Evolutionary conservation across 768 basidiomycete species (phyloP).

Genomic region (Lentinula detonsa): DNA sequence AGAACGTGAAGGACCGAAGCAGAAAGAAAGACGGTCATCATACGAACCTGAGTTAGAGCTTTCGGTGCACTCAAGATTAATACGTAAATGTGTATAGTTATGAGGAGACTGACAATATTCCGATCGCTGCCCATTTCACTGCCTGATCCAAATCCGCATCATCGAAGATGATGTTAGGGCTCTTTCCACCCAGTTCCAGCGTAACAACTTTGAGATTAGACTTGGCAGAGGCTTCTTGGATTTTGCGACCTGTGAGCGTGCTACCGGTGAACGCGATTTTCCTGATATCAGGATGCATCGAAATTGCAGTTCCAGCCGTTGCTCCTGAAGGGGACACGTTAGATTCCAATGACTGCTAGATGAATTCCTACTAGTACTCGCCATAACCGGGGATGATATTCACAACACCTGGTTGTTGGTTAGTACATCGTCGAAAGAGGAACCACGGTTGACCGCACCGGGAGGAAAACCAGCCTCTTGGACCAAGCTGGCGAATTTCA

Average conservation of each 20-base stretch:
- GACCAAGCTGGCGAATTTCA: constrained; percentile 37
- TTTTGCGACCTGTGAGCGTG: constrained; percentile 55
- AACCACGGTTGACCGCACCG: constrained; percentile 55
- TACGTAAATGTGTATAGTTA: not conserved
- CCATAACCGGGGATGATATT: constrained; percentile 9
- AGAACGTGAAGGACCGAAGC: constrained; percentile 8
- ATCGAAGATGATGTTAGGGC: constrained; percentile 54
- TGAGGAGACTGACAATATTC: constrained; percentile 42
- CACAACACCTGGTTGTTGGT: not conserved
- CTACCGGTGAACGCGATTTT: constrained; percentile 74
- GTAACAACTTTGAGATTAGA: constrained; percentile 67
- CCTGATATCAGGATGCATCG: constrained; percentile 47
- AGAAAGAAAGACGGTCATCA: not conserved
- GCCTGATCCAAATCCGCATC: constrained; percentile 56
- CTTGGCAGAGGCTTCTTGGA: constrained; percentile 61
- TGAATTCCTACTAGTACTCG: not conserved
- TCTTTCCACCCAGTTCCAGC: constrained; percentile 74
- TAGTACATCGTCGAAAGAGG: constrained; percentile 40
- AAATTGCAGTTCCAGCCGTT: constrained; percentile 51
- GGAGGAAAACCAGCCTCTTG: constrained; percentile 57
- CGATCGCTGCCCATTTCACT: constrained; percentile 51
- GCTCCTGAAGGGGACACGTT: constrained; percentile 22
- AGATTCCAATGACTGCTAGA: not conserved
- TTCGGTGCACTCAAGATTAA: not conserved
- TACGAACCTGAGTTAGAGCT: constrained; percentile 4